Evolutionary conservation across 2,329 filamentous ascomycete genomes (phyloP), one percentile per base, ranked within the genome.

Genomic region (Aspergillus tamarii): DNA sequence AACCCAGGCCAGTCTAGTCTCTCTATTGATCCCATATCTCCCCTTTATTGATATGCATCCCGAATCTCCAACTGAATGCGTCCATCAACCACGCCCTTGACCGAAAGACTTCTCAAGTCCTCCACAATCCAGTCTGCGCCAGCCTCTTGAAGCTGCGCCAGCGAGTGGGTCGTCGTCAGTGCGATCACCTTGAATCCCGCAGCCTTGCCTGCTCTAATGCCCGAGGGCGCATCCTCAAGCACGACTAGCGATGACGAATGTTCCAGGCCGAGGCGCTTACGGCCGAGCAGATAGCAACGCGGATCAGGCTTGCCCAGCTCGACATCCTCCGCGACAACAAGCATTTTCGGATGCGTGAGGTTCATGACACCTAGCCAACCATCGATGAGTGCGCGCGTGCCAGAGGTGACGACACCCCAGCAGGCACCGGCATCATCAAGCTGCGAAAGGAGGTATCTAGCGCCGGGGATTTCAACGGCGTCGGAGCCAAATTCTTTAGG

Each of bases 71-170:
- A 78, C 68, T 85, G 87, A 60, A 91, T 84, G 67, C 80, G 80
- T n/a, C 87, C 88, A 57, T 82, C 84, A 65, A 84, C 81, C 68
- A 80, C 80, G 59, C 85, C 82, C 71, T 81, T 80, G 60, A 96
- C 81, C 70, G 80, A 87, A 66, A 96, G 87, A 68, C 91, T 93
- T 62, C 84, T 83, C 80, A 97, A 83, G 79, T 97, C 92, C 77
- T 84, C 83, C 62, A 97, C 89, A 58, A 97, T 88, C 89, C 91
- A 96, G 81, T 97, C 93, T 52, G 94, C 92, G n/a, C 87, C 89
- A 5, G 93, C 92, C 54, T 85, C 87, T 65, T 84, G 80, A 57
- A 96, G 84, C 80, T 94, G 87, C 70, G 88, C 87, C 53, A 89
- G 82, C 30, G 86, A 88, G 80, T 97, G 94, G 73, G 92, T 96